Base-by-base conservation (phyloP, 495 filamentous ascomycete species). In the Sordaria brevicollis region DNA sequence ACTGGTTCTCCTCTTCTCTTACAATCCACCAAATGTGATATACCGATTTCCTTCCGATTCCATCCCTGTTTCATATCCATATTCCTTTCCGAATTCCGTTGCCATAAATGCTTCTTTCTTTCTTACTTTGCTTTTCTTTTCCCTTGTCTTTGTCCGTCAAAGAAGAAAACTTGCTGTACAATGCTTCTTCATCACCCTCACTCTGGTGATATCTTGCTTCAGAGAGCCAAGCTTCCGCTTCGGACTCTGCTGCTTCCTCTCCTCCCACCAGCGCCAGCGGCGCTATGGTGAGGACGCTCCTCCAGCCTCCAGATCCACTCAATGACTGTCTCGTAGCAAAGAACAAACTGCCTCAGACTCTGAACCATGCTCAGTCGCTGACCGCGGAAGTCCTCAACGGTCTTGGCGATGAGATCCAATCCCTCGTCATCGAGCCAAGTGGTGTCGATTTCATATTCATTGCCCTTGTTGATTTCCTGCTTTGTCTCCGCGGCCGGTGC, bases 361-460 rank as follows among this genome's bases (percentile, higher is more conserved):
- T 99, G 95, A 68, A 99, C 94, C 95, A 98, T 98, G 81, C 93
- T 97, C 7, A 97, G 80, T 69, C 95, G 83, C 80, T 99, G 96
- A 8, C 83, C 84, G 36, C 95, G 85, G 76, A 99, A 96, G 75
- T 97, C 93, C 72, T 92, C 89, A 5, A 99, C 94, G 0, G 93
- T 93, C 76, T 88, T 89, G 68, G 89, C 88, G 62, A 99, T 86
- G 69, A 98, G 79, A 79, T 99, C 96, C 2, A 90, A 70, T 37
- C 85, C 83, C 35, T 90, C 85, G 70, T 88, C 80, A 1, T 79
- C 75, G 67, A 84, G 68, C 82, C 81, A 83, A 67, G 71, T 74
- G 17, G 76, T 76, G 68, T 85, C 79, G n/a, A 79, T 71, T n/a
- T 71, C 68, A 38, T 37, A 39, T 10, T 68, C 43, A 5, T 54